Conservation (phyloP, 306 rosid species). For the Alnus rubra region DNA sequence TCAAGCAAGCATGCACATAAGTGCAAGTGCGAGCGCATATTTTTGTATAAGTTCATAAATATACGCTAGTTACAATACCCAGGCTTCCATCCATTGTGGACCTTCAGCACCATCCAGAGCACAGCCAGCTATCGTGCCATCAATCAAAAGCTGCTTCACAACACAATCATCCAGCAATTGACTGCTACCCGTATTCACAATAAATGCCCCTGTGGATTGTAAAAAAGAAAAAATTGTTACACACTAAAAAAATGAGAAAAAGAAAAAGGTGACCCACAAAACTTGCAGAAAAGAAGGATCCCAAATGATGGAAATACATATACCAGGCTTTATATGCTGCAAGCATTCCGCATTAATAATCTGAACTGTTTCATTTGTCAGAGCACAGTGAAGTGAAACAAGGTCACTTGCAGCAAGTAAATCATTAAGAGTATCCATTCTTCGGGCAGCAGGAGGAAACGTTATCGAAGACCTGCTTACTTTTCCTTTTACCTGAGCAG, state of each 20-base stretch:
- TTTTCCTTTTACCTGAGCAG: constrained; percentile 60
- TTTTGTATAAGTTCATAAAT: constrained; percentile 6
- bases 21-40: background rate
- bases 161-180: constrained; percentile 98
- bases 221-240: constrained; percentile 7
- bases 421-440: constrained; percentile 98
- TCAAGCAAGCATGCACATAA: constrained; percentile 11
- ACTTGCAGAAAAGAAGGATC: constrained; percentile 11
- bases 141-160: constrained; percentile 95
- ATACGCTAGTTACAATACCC: constrained; percentile 58
- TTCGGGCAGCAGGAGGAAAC: constrained; percentile 91
- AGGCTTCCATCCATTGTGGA: constrained; percentile 99
- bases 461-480: constrained; percentile 36
- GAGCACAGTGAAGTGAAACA: constrained; percentile 87
- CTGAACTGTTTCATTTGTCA: constrained; percentile 90
- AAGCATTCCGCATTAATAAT: constrained; percentile 85
- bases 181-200: constrained; percentile 93
- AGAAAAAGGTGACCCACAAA: background rate
- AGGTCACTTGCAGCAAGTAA: constrained; percentile 97
- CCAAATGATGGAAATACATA: constrained; percentile 9
- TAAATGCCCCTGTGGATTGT: constrained; percentile 74
- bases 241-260: constrained; percentile 19
- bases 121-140: constrained; percentile 96
- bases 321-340: constrained; percentile 96
- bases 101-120: constrained; percentile 99